phyloP scores from a whole-genome alignment of 2,329 filamentous ascomycete species.

The Claviceps africana region DNA sequence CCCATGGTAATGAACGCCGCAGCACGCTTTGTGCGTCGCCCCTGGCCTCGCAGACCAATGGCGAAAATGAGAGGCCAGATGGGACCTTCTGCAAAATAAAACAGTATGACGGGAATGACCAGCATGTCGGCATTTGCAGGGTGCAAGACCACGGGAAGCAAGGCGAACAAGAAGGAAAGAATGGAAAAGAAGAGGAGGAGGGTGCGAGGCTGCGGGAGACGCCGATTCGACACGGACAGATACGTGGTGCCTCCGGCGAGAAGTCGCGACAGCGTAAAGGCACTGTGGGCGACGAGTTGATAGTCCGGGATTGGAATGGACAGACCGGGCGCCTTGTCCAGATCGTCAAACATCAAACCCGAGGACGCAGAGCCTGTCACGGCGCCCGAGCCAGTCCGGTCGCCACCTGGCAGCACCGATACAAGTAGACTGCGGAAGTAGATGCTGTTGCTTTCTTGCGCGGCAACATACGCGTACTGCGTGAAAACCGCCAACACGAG shows the following conservation, averaged over 20 bases:
- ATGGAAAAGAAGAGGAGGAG: slow-evolving; percentile 50
- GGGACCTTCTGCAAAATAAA: slow-evolving; percentile 70
- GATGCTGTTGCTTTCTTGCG: slow-evolving; percentile 52
- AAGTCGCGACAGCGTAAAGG: slow-evolving; percentile 64
- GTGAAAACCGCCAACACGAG: slow-evolving; percentile 59
- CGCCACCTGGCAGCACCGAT: slow-evolving; percentile 21
- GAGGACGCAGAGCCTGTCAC: slow-evolving; percentile 14
- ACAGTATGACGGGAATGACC: slow-evolving; percentile 49
- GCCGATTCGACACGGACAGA: slow-evolving; percentile 30
- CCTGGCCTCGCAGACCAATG: slow-evolving; percentile 65
- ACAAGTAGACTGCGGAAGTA: slow-evolving; percentile 42
- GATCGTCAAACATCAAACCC: slow-evolving; percentile 12
- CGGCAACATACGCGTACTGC: slow-evolving; percentile 68
- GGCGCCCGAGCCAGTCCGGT: slow-evolving; percentile 10
- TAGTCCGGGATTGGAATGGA: slow-evolving; percentile 47
- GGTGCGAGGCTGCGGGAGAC: slow-evolving; percentile 51
- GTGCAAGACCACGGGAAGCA: slow-evolving; percentile 32
- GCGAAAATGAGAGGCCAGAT: slow-evolving; percentile 74
- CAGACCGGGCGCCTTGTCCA: slow-evolving; percentile 29
- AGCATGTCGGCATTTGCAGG: slow-evolving; percentile 33
- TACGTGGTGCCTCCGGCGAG: slow-evolving; percentile 51
- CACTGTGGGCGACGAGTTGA: slow-evolving; percentile 56
- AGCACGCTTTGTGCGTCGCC: slow-evolving; percentile 65
- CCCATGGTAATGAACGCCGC: slow-evolving; percentile 67
- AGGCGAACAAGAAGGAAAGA: slow-evolving; percentile 43